A percentile compares a stretch with the other conserved stretches of the same genome.
Evolutionary conservation across 2,329 filamentous ascomycete species (phyloP).

Genomic region (Monascus ruber): DNA sequence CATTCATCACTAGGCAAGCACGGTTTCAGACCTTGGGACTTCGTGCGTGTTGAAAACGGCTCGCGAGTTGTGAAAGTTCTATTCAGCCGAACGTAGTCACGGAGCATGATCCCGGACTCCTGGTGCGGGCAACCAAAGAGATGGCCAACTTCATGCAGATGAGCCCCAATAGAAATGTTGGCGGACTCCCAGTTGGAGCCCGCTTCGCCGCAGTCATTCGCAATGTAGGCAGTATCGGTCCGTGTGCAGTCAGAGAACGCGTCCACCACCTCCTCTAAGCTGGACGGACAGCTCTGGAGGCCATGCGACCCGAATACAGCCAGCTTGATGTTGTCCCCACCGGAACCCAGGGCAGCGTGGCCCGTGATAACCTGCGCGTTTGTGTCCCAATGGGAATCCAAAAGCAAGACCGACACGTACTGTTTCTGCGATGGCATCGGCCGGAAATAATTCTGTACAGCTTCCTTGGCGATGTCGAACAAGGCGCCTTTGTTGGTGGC

Average conservation of each 20-base stretch:
- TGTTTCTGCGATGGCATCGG: conserved; percentile 66
- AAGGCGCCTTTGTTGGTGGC: conserved; percentile 62
- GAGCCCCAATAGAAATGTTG: conserved; percentile 85
- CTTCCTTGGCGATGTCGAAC: conserved; percentile 64
- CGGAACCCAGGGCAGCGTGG: conserved; percentile 75
- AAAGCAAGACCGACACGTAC: conserved; percentile 74
- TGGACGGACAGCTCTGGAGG: conserved; percentile 80
- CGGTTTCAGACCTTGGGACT: conserved; percentile 62
- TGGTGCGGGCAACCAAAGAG: conserved; percentile 83
- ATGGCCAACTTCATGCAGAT: conserved; percentile 84
- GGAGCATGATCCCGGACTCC: conserved; percentile 81
- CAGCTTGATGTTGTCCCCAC: conserved; percentile 60
- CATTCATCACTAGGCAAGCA: conserved; percentile 74
- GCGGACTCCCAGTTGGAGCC: conserved; percentile 94
- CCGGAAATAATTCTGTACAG: conserved; percentile 66
- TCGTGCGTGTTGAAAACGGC: conserved; percentile 76
- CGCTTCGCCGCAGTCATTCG: conserved; percentile 76
- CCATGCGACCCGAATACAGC: conserved; percentile 89
- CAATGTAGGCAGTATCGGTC: conserved; percentile 67
- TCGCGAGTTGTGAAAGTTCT: conserved; percentile 72
- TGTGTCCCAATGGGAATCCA: conserved; percentile 84
- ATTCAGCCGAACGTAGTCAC: conserved; percentile 76
- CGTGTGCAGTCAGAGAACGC: conserved; percentile 84
- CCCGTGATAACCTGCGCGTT: conserved; percentile 57
- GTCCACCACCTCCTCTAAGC: conserved; percentile 78